Base-by-base conservation (phyloP, 2,329 filamentous ascomycete genomes). In the Grosmannia huntii region DNA sequence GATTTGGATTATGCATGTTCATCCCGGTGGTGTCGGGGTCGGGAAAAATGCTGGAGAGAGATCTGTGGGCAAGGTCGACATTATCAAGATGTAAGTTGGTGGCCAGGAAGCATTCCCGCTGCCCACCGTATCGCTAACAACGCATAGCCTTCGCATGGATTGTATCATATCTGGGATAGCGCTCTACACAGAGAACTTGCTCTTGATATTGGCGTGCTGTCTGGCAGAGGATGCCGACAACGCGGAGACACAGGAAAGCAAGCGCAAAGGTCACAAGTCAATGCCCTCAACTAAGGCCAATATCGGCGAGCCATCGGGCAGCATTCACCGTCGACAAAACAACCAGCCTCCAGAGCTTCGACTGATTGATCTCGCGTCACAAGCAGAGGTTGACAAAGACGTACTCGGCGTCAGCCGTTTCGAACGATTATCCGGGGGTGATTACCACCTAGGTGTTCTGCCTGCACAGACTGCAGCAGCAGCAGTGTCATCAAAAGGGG, bases 161-260 rank as follows among this genome's bases (percentile, higher is more conserved):
- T 97, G 94, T 77, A 90, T 96, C 70, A 90, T 99, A 76, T 96
- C 94, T 69, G 94, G 94, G 67, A 87, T 99, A 72, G 95, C 92
- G 63, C 80, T 99, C 72, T 97, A 96, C 83, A 96, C 90, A 69
- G 89, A 90, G 69, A 94, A 83, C 68, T 79, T 96, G 65, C 80
- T 99, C 71, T 82, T 96, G 66, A 87, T 97, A 66, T 86, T 99
- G 73, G 91, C 91, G 68, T 96, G 95, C 73, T 85, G 90, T 66
- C 85, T 85, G 61, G 82, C 85, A 44, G 87, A 90, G 52, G 77
- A 85, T 10, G 80, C 87, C n/a, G 80, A 84, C 16, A 79, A 85
- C 11, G 72, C 78, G 9, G 73, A 74, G 2, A 69, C 21, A 19
- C 49, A 10, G 14, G 27, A 12, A 19, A 31, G n/a, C 28, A 21